Conservation (phyloP, 106 monocot species). For the Dendrobium officinale region DNA sequence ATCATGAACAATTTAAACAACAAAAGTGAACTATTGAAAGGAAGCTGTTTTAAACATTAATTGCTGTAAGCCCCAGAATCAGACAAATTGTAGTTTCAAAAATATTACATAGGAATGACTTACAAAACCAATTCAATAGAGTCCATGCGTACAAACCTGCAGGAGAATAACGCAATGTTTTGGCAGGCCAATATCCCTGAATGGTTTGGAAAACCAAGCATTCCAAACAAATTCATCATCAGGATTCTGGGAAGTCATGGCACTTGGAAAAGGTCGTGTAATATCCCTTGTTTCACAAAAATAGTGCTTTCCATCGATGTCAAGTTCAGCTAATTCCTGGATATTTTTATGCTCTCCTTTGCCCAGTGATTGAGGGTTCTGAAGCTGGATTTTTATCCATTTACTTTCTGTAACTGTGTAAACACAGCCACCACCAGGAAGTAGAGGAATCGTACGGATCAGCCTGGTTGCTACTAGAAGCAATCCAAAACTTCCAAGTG, state of each 20-base stretch:
- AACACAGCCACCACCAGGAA: constrained; percentile 89
- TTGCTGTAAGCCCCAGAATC: background rate
- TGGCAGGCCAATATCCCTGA: constrained; percentile 82
- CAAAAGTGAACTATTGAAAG: background rate
- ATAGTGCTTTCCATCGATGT: constrained; percentile 93
- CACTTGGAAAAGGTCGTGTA: constrained; percentile 87
- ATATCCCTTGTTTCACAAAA: constrained; percentile 96
- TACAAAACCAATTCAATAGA: background rate
- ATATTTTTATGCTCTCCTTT: constrained; percentile 86
- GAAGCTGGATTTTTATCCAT: constrained; percentile 84
- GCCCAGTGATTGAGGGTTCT: constrained; percentile 75
- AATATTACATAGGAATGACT: background rate
- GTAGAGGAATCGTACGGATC: constrained; percentile 40
- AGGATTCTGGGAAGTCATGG: constrained; percentile 50
- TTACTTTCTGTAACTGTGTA: constrained; percentile 79
- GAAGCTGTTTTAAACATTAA: background rate
- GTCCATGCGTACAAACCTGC: constrained; percentile 43
- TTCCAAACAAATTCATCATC: constrained; percentile 99
- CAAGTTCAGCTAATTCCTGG: constrained; percentile 67
- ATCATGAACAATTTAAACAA: background rate
- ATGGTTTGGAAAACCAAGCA: constrained; percentile 85
- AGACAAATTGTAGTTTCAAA: background rate
- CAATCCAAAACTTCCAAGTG: constrained; percentile 67
- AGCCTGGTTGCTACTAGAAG: constrained; percentile 86
- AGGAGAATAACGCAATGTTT: constrained; percentile 83